Percentiles rank a stretch among this genome's conserved stretches.
Evolutionary conservation across 2,329 filamentous ascomycete genomes (phyloP).

Genomic region (Chrysoporthe deuterocubensis): DNA sequence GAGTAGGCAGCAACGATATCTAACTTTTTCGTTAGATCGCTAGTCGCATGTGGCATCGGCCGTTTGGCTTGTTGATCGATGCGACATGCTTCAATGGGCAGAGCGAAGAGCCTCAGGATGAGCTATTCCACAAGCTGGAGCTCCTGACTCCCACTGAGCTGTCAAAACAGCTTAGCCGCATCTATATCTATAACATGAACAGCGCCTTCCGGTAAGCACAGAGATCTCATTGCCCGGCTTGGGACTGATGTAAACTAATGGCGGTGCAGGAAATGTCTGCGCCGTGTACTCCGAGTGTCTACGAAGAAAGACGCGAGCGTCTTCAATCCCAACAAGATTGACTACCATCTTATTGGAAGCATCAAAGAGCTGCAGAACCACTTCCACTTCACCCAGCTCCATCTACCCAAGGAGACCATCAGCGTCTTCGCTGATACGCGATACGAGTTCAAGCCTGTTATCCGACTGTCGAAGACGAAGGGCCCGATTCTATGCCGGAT

Average conservation of each 20-base stretch:
- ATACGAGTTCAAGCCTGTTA: constrained; percentile 68
- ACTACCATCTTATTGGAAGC: constrained; percentile 69
- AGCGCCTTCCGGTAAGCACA: constrained; percentile 63
- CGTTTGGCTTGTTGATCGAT: constrained; percentile 70
- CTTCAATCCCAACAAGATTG: constrained; percentile 67
- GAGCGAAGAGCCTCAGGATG: constrained; percentile 64
- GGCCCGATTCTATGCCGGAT: constrained; percentile 72
- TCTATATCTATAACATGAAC: constrained; percentile 77
- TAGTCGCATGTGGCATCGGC: constrained; percentile 70
- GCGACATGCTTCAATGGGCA: constrained; percentile 73
- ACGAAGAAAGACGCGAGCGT: constrained; percentile 63
- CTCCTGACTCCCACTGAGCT: constrained; percentile 66
- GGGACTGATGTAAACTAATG: not conserved
- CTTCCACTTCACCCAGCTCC: constrained; percentile 68
- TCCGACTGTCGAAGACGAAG: constrained; percentile 68
- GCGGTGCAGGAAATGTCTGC: constrained; percentile 61
- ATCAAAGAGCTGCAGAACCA: constrained; percentile 68
- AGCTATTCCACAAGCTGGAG: constrained; percentile 67
- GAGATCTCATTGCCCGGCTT: not conserved
- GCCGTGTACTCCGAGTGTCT: constrained; percentile 64
- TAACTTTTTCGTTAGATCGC: constrained; percentile 54
- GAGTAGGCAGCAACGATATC: not conserved
- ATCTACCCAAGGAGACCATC: constrained; percentile 72
- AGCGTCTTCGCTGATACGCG: constrained; percentile 69
- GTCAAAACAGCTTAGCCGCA: constrained; percentile 59